These are phyloP conservation scores for Favolaschia claudopus DNA, from an alignment of 768 basidiomycete species.

Conservation along the genomic window DNA sequence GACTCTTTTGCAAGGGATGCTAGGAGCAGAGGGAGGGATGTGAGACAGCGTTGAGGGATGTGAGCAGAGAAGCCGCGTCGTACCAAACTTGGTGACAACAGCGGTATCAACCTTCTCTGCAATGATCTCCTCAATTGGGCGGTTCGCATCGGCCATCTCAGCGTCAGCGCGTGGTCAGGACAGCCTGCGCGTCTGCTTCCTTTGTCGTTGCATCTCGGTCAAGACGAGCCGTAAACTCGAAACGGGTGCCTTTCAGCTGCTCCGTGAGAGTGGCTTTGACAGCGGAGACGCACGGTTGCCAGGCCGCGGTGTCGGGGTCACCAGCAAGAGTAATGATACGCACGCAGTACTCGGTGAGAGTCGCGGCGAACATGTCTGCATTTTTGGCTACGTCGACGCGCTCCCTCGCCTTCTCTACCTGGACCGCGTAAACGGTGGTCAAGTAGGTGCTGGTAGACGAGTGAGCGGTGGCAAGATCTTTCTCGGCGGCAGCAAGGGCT, in stretches of 20 bases:
- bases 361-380: background rate
- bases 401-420: background rate
- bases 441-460: background rate
- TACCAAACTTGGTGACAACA: background rate
- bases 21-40: too few species aligned
- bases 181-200: constrained; percentile 1
- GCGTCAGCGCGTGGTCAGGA: background rate
- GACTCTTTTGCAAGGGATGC: too few species aligned
- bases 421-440: constrained; percentile 1
- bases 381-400: background rate
- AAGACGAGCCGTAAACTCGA: constrained; percentile 6
- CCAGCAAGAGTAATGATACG: background rate
- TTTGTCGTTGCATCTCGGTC: background rate
- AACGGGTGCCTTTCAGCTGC: background rate
- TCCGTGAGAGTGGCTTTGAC: background rate
- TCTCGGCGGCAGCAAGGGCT: background rate
- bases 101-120: background rate
- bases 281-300: background rate
- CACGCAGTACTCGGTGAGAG: background rate
- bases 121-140: background rate
- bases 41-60: too few species aligned
- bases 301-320: background rate
- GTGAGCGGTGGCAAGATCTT: background rate
- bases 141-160: constrained; percentile 2
- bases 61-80: background rate